Evolutionary conservation across 164 flowering plant species (phyloP), one percentile per base, ranked within the genome.

Genomic region (Vitis rupestris): DNA sequence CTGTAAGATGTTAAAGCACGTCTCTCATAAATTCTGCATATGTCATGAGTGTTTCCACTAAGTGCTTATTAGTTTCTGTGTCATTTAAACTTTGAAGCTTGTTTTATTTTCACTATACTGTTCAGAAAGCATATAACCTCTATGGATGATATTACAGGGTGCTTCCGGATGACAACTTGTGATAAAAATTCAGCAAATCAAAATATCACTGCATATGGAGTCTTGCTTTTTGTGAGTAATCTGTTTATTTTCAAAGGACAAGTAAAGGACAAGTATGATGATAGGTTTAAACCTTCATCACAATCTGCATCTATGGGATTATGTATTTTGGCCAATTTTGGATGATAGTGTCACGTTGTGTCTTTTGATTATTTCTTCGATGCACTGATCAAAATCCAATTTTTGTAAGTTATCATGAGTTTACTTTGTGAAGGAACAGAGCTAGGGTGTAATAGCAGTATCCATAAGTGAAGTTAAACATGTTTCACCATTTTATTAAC

Each of bases 181-280:
- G 75, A 75, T 3, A 53, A 69, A 37, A 74, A 71, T 61, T 76
- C 91, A 49, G 79, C 67, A 64, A 89, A 80, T 72, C 93, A 89
- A 61, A 89, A 87, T 68, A 89, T 89, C 74, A 82, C 84, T 27
- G 91, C 84, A 44, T 89, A 87, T 72, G 93, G 93, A 10, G 50
- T 87, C 67, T 10, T 89, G 70, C 71, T 83, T 75, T 83, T 84
- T 71, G 93, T 89, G 71, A 87, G 93, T 77, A 47, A 52, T 62
- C 29, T 3, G 27, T 57, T 62, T 63, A 55, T 65, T 56, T 23
- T 62, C 12, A n/a, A 51, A 52, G 6, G 19, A 13, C 27, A 62
- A 9, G 12, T 48, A 27, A 51, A 51, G 6, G 19, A 13, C 27
- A 62, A 9, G 12, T 48, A 27, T 58, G 23, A 29, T 59, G 17